These are phyloP conservation scores for Poa annua DNA, from an alignment of 176 grass and related monocot genomes.

Conservation along the genomic window DNA sequence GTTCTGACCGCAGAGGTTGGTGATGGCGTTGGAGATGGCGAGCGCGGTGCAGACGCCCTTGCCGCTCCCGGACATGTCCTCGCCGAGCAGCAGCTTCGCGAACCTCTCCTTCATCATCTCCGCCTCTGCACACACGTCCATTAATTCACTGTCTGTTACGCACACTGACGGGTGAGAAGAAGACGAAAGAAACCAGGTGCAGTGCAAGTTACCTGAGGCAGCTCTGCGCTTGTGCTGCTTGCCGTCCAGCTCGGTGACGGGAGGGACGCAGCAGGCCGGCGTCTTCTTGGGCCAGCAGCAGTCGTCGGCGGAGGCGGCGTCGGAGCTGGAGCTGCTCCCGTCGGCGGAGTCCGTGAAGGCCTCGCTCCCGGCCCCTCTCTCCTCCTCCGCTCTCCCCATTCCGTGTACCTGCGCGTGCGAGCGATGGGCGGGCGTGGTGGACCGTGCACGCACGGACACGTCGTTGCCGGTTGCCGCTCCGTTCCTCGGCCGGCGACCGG, in stretches of 20 bases:
- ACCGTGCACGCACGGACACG: background rate
- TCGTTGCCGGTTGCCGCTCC: conserved; percentile 8
- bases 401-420: background rate
- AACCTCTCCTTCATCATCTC: conserved; percentile 99
- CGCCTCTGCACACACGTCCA: conserved; percentile 43
- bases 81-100: conserved; percentile 91
- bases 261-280: background rate
- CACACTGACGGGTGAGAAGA: background rate
- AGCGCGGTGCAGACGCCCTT: conserved; percentile 95
- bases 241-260: conserved; percentile 19
- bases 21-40: conserved; percentile 94
- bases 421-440: too few relatives aligned
- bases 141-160: background rate
- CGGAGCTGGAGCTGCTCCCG: conserved; percentile 71
- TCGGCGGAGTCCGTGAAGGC: conserved; percentile 65
- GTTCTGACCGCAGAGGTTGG: conserved; percentile 85
- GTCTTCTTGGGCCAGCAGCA: conserved; percentile 34
- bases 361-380: conserved; percentile 41
- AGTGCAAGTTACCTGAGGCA: conserved; percentile 4
- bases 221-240: conserved; percentile 45
- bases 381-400: conserved; percentile 44
- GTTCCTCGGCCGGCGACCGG: conserved; percentile 32
- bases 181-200: background rate
- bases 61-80: conserved; percentile 98
- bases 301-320: conserved; percentile 60